phyloP scores from a whole-genome alignment of 768 basidiomycete genomes.

The Mycena floridula region DNA sequence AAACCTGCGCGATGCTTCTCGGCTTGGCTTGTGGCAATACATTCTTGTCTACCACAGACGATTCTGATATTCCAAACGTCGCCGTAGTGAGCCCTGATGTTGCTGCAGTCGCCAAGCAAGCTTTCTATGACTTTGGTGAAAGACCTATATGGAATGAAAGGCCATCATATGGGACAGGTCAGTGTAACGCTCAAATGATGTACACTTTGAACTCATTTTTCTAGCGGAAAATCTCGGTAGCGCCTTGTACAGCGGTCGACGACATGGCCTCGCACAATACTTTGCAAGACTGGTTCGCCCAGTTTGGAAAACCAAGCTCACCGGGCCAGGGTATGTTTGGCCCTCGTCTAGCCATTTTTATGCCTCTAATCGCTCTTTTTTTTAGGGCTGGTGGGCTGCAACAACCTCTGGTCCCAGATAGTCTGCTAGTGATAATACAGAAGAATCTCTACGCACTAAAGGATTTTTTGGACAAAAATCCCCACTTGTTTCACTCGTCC shows the following conservation, averaged over 20 bases:
- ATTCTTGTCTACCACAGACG: conserved; percentile 58
- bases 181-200: conserved; percentile 13
- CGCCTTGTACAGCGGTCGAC: conserved; percentile 77
- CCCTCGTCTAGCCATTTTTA: conserved; percentile 6
- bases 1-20: conserved; percentile 88
- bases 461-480: conserved; percentile 74
- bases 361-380: background rate
- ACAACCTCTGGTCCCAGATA: conserved; percentile 59
- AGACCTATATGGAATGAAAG: conserved; percentile 79
- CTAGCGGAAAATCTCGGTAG: conserved; percentile 65
- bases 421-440: conserved; percentile 61
- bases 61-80: conserved; percentile 37
- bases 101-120: conserved; percentile 70
- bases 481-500: conserved; percentile 80
- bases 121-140: conserved; percentile 82
- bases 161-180: conserved; percentile 70
- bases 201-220: background rate
- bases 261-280: conserved; percentile 85
- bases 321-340: conserved; percentile 46
- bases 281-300: conserved; percentile 81
- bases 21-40: conserved; percentile 82
- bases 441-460: conserved; percentile 74
- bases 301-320: conserved; percentile 82
- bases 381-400: conserved; percentile 38
- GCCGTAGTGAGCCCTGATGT: conserved; percentile 54